These are phyloP conservation scores for Globisporangium orthogonon DNA, from an alignment of 352 stramenopile genomes.

Conservation along the genomic window DNA sequence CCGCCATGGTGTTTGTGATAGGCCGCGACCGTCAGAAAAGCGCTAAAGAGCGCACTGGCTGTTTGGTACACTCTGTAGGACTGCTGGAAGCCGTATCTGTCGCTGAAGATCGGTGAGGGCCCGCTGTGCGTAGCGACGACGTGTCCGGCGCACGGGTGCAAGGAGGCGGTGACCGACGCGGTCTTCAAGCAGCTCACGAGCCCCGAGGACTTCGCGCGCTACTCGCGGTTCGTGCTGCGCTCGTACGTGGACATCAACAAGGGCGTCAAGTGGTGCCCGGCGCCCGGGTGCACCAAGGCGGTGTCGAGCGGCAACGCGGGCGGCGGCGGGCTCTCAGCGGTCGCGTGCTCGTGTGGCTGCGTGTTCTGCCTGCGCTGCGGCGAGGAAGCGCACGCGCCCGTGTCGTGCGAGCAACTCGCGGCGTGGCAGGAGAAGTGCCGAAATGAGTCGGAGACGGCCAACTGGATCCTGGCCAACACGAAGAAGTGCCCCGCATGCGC, in stretches of 20 bases:
- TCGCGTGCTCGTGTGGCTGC: slow-evolving; percentile 80
- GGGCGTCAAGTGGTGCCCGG: slow-evolving; percentile 96
- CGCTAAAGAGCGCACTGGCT: too few relatives aligned
- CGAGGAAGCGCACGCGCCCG: slow-evolving; percentile 95
- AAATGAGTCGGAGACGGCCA: slow-evolving; percentile 98
- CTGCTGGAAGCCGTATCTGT: slow-evolving; percentile 84
- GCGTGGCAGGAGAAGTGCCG: slow-evolving; percentile 96
- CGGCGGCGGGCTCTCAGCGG: slow-evolving; percentile 67
- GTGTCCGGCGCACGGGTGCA: slow-evolving; percentile 94
- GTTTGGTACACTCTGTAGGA: slow-evolving; percentile 23
- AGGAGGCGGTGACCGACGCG: slow-evolving; percentile 78
- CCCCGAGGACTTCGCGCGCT: slow-evolving; percentile 79
- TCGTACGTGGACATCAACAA: slow-evolving; percentile 98
- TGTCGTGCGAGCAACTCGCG: slow-evolving; percentile 89
- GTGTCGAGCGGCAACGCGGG: slow-evolving; percentile 82
- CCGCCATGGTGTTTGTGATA: not conserved
- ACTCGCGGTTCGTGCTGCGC: slow-evolving; percentile 90
- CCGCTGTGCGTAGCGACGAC: slow-evolving; percentile 91
- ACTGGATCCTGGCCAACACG: slow-evolving; percentile 99
- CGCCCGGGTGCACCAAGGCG: slow-evolving; percentile 93
- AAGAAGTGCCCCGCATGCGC: slow-evolving; percentile 99
- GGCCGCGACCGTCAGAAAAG: not conserved
- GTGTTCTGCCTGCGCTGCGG: slow-evolving; percentile 92
- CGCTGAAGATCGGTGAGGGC: slow-evolving; percentile 89
- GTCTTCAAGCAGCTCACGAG: slow-evolving; percentile 69